phyloP scores from a whole-genome alignment of 1,139 yeast species.

The Lodderomyces jiufengensis region DNA sequence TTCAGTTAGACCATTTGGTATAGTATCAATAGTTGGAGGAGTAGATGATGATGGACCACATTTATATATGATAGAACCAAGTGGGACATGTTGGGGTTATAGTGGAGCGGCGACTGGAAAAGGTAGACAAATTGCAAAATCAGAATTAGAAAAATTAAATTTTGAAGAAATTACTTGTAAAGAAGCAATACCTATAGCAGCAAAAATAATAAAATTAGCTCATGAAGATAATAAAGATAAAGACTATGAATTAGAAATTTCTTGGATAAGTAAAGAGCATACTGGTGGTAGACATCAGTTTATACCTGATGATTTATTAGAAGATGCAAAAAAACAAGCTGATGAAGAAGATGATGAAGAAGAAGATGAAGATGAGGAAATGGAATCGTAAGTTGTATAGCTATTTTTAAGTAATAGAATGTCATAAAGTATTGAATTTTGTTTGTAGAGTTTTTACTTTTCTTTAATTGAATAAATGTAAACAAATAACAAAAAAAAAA shows the following conservation, averaged over 20 bases:
- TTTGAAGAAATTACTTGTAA: slow-evolving; percentile 62
- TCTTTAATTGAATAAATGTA: neutral
- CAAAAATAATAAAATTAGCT: slow-evolving; percentile 86
- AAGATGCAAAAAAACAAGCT: slow-evolving; percentile 80
- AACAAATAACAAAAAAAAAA: neutral
- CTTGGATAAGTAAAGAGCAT: slow-evolving; percentile 74
- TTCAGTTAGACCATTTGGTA: slow-evolving; percentile 97
- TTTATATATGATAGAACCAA: slow-evolving; percentile 94
- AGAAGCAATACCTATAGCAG: slow-evolving; percentile 92
- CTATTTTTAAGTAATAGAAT: neutral
- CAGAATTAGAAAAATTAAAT: slow-evolving; percentile 89
- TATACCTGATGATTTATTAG: slow-evolving; percentile 72
- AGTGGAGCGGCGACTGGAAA: slow-evolving; percentile 97
- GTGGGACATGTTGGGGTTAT: slow-evolving; percentile 97
- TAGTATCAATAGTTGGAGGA: slow-evolving; percentile 90
- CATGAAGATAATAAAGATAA: slow-evolving; percentile 98
- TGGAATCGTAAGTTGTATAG: neutral
- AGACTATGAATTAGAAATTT: slow-evolving; percentile 90
- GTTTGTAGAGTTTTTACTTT: neutral
- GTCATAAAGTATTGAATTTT: neutral
- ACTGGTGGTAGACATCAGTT: slow-evolving; percentile 79
- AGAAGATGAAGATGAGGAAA: slow-evolving; percentile 40
- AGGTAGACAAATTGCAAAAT: slow-evolving; percentile 94
- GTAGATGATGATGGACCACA: slow-evolving; percentile 87
- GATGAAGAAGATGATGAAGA: slow-evolving; percentile 74